phyloP scores from a whole-genome alignment of 2,329 filamentous ascomycete genomes.

The Hawksworthiomyces lignivorus region DNA sequence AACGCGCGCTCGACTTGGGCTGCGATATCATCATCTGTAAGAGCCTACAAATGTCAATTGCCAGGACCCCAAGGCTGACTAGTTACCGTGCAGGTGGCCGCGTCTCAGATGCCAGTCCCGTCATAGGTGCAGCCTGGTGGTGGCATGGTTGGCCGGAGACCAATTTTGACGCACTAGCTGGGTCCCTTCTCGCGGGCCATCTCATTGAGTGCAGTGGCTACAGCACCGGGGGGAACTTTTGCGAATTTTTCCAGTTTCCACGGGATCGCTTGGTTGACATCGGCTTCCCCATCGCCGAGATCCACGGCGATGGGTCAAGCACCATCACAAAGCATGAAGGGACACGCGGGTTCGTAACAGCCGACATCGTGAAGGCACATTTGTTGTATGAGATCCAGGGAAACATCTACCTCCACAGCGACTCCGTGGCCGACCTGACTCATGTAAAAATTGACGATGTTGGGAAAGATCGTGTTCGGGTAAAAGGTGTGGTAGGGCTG shows the following conservation, averaged over 20 bases:
- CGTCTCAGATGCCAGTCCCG: conserved; percentile 33
- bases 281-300: conserved; percentile 36
- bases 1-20: conserved; percentile 19
- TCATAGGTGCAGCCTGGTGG: conserved; percentile 44
- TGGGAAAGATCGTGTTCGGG: conserved; percentile 27
- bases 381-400: conserved; percentile 10
- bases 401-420: conserved; percentile 38
- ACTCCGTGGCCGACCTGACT: conserved; percentile 30
- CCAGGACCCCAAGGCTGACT: too few species aligned
- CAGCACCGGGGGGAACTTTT: conserved; percentile 46
- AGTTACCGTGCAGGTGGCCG: too few species aligned
- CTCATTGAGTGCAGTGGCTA: conserved; percentile 48
- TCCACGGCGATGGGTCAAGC: conserved; percentile 33
- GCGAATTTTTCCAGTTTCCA: conserved; percentile 31
- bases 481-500: conserved; percentile 32
- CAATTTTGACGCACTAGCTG: conserved; percentile 40
- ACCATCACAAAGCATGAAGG: conserved; percentile 30
- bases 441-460: conserved; percentile 28
- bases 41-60: too few species aligned
- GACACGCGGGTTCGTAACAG: too few species aligned
- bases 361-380: too few species aligned
- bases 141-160: conserved; percentile 46
- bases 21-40: conserved; percentile 42
- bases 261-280: conserved; percentile 16
- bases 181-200: conserved; percentile 42